Conservation (phyloP, 1,284 basidiomycete genomes). For the Ceratobasidium sp. region DNA sequence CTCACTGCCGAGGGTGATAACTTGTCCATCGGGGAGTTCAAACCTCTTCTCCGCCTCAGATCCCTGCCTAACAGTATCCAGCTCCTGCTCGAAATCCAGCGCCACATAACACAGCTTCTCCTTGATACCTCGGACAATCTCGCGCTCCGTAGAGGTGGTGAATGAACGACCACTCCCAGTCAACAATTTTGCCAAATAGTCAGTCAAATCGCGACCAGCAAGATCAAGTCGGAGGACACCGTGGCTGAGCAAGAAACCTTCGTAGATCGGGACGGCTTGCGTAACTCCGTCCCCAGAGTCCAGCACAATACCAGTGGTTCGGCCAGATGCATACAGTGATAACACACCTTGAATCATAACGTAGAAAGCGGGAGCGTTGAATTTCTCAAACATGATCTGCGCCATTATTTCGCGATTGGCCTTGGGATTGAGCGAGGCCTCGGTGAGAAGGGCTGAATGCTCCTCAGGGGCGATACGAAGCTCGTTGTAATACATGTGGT, state of each 20-base stretch:
- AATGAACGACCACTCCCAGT: constrained; percentile 96
- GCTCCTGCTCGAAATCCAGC: constrained; percentile 96
- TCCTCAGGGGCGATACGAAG: constrained; percentile 67
- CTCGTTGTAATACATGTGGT: no score
- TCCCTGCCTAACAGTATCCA: constrained; percentile 93
- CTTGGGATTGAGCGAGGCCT: constrained; percentile 90
- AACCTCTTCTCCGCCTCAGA: constrained; percentile 93
- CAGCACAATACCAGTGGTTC: constrained; percentile 65
- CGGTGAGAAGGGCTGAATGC: constrained; percentile 73
- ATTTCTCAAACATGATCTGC: constrained; percentile 98
- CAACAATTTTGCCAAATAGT: constrained; percentile 92
- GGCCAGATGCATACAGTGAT: constrained; percentile 92
- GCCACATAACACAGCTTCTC: constrained; percentile 99
- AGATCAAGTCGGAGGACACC: constrained; percentile 95
- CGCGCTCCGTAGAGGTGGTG: constrained; percentile 93
- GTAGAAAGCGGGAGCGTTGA: constrained; percentile 95
- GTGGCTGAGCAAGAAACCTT: constrained; percentile 95
- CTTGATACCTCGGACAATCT: constrained; percentile 98
- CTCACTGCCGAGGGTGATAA: constrained; percentile 86
- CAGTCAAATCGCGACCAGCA: constrained; percentile 95
- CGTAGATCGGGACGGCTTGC: constrained; percentile 95
- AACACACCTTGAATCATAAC: constrained; percentile 94
- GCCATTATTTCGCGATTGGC: constrained; percentile 97
- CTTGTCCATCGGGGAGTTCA: constrained; percentile 96
- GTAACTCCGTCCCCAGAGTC: no score